Evolutionary conservation across 1,284 basidiomycete species (phyloP).

Genomic region (Singerocomus inundabilis): DNA sequence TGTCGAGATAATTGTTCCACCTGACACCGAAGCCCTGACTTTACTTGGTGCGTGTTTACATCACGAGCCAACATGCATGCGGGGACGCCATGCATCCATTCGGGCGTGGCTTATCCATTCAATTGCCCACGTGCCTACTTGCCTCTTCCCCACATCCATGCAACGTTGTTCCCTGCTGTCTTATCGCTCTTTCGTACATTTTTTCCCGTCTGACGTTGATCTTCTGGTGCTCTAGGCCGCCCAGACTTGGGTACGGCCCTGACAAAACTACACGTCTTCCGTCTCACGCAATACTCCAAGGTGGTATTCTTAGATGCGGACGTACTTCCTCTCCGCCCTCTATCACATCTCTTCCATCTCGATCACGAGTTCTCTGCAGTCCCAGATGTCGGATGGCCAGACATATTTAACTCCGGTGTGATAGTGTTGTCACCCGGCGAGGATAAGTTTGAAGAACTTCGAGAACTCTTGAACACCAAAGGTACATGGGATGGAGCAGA

Average conservation of each 20-base stretch:
- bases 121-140: slow-evolving; percentile 7
- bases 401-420: slow-evolving; percentile 97
- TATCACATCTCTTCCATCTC: slow-evolving; percentile 84
- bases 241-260: slow-evolving; percentile 89
- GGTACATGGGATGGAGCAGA: slow-evolving; percentile 98
- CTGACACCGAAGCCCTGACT: slow-evolving; percentile 61
- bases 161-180: slow-evolving; percentile 25
- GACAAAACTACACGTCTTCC: slow-evolving; percentile 95
- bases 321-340: slow-evolving; percentile 83
- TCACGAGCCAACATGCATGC: neutral
- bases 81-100: neutral
- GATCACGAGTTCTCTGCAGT: slow-evolving; percentile 82
- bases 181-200: slow-evolving; percentile 8
- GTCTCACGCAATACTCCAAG: slow-evolving; percentile 83
- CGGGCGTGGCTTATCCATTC: slow-evolving; percentile 5
- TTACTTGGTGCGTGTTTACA: slow-evolving; percentile 69
- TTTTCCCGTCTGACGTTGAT: slow-evolving; percentile 18
- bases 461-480: slow-evolving; percentile 64
- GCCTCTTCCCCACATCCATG: slow-evolving; percentile 4
- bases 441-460: slow-evolving; percentile 78
- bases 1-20: slow-evolving; percentile 80
- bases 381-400: slow-evolving; percentile 97
- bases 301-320: slow-evolving; percentile 97
- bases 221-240: slow-evolving; percentile 59
- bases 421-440: slow-evolving; percentile 83